phyloP scores from a whole-genome alignment of 2,329 filamentous ascomycete species.

The Fusarium nematophilum region DNA sequence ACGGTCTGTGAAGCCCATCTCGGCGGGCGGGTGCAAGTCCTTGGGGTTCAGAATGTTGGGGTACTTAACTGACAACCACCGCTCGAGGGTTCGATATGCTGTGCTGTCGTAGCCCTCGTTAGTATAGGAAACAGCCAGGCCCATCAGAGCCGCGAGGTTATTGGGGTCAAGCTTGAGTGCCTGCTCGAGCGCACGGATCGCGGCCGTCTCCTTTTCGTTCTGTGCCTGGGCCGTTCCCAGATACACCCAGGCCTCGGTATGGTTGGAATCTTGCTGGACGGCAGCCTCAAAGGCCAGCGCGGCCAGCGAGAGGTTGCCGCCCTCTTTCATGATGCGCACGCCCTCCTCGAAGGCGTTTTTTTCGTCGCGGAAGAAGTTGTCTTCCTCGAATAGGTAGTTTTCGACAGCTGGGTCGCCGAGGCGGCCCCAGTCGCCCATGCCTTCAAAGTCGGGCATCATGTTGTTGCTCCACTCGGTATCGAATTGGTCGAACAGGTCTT shows the following conservation, averaged over 20 bases:
- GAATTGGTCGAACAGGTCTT: conserved; percentile 73
- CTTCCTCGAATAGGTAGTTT: conserved; percentile 93
- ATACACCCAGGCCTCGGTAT: conserved; percentile 93
- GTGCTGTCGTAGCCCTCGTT: conserved; percentile 99
- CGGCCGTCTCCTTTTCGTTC: conserved; percentile 97
- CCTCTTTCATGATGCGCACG: conserved; percentile 90
- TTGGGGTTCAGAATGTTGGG: conserved; percentile 80
- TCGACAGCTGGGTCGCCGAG: conserved; percentile 83
- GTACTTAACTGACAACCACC: conserved; percentile 97
- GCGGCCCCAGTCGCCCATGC: conserved; percentile 71
- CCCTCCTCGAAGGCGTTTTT: conserved; percentile 92
- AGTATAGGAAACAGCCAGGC: conserved; percentile 94
- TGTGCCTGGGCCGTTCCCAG: conserved; percentile 94
- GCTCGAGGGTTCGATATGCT: conserved; percentile 94
- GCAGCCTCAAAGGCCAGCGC: conserved; percentile 96
- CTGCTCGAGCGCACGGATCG: conserved; percentile 92
- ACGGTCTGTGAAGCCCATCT: conserved; percentile 94
- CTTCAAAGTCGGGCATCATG: conserved; percentile 67
- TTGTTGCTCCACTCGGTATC: conserved; percentile 82
- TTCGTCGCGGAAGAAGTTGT: conserved; percentile 87
- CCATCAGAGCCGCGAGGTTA: conserved; percentile 93
- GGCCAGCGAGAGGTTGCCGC: conserved; percentile 92
- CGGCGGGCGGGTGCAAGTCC: conserved; percentile 78
- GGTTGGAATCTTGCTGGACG: conserved; percentile 86
- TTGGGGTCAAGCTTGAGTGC: conserved; percentile 88